Base-by-base conservation (phyloP, 108 stramenopile genomes). In the Aurantiochytrium sp. region DNA sequence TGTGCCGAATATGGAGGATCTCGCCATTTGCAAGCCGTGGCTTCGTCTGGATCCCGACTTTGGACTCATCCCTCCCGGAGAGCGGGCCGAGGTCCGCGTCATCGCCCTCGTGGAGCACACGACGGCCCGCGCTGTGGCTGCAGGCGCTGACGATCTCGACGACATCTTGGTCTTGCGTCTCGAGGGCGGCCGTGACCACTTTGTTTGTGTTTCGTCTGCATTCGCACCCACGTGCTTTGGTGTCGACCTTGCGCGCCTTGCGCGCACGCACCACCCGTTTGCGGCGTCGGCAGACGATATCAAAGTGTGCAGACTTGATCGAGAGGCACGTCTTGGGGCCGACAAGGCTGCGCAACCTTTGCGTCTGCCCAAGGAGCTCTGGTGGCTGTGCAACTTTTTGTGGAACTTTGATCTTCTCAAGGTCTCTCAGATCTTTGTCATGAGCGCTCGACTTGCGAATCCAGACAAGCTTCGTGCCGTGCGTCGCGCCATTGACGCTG, bases 311-410 rank as follows among this genome's bases (percentile, higher is more conserved):
- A 10, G 55, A 5, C 45, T 25, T 0, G 60, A 58, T 12, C 21
- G 87, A 28, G 55, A 42, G 60, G 43, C 59, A 1, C 10, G 58
- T 23, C 88, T 29, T 18, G 53, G 55, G 6, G 4, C 18, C 44
- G 71, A 4, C 57, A 14, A 44, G 73, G 89, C 71, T 19, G 43
- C 69, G 23, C 14, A 59, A 6, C 21, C 45, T 16, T 92, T 98
- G 87, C 95, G 96, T 87, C 94, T 99, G 53, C 99, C 99, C 6
- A 98, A 98, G 91, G 98, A 98, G 90, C 88, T 98, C 25, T 98
- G 97, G 97, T 92, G 98, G 28, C 93, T 98, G 98, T 91, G 97
- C 97, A 25, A 96, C 98, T 83, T 94, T 93, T 88, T 43, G n/a
- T 28, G 42, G 88, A 88, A 21, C 25, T 60, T 25, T 44, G 28